These are phyloP conservation scores for Oidiodendron maius DNA, from an alignment of 495 filamentous ascomycete genomes.

Conservation along the genomic window DNA sequence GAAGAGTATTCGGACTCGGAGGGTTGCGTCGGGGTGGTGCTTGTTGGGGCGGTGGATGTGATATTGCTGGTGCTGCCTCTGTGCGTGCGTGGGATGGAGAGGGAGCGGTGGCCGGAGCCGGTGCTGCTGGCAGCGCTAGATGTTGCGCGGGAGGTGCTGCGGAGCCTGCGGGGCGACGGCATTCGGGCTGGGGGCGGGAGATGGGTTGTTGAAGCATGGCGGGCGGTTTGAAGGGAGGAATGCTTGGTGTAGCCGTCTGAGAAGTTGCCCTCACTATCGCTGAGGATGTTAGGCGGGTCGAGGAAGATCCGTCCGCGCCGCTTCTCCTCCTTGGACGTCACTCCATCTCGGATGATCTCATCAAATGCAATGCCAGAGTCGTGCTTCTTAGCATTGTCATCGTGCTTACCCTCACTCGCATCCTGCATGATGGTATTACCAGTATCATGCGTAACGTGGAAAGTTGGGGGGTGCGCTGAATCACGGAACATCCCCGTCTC, in stretches of 20 bases:
- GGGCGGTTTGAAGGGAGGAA: background rate
- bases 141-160: too few relatives aligned
- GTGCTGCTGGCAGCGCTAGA: too few relatives aligned
- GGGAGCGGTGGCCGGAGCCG: too few relatives aligned
- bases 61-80: conserved; percentile 10
- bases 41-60: background rate
- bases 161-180: too few relatives aligned
- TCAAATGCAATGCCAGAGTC: conserved; percentile 18
- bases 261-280: background rate
- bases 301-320: conserved; percentile 16
- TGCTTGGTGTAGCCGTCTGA: background rate
- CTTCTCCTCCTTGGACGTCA: conserved; percentile 15
- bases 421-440: background rate
- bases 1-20: background rate
- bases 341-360: background rate
- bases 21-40: conserved; percentile 25
- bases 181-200: conserved; percentile 15
- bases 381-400: conserved; percentile 14
- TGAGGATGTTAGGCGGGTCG: conserved; percentile 3
- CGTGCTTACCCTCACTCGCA: background rate
- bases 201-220: conserved; percentile 16
- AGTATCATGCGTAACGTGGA: background rate
- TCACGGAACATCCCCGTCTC: conserved; percentile 39
- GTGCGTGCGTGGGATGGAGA: too few relatives aligned
- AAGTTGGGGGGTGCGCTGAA: background rate